Conservation (phyloP, 2,329 filamentous ascomycete genomes). For the Pseudocercospora fuligena region DNA sequence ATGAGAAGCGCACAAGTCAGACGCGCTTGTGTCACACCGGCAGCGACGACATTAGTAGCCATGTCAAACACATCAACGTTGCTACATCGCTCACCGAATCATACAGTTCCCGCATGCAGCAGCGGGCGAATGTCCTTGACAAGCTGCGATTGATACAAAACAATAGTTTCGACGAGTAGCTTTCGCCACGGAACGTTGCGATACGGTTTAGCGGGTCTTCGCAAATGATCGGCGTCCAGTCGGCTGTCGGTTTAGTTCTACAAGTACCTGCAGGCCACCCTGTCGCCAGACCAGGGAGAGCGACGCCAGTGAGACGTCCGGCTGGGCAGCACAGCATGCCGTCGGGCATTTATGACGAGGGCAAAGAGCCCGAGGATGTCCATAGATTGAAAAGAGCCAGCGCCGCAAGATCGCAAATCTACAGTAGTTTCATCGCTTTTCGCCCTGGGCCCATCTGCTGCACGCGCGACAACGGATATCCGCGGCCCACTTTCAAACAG, state of each 20-base stretch:
- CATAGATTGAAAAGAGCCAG: conserved; percentile 1
- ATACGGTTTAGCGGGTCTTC: conserved; percentile 18
- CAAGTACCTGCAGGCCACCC: conserved; percentile 3
- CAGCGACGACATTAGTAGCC: conserved; percentile 11
- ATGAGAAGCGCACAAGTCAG: conserved; percentile 8
- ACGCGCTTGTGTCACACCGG: conserved; percentile 6
- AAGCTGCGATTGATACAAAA: conserved; percentile 14
- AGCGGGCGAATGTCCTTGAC: background rate
- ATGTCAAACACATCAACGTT: conserved; percentile 1
- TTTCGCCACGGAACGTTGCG: conserved; percentile 5
- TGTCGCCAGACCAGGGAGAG: background rate
- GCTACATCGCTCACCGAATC: background rate
- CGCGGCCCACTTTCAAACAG: conserved; percentile 3
- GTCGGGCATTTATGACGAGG: conserved; percentile 13
- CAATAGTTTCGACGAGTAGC: conserved; percentile 17
- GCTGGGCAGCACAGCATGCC: conserved; percentile 19
- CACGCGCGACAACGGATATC: conserved; percentile 11
- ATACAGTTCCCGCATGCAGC: background rate
- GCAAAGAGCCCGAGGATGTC: conserved; percentile 21
- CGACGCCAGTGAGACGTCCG: background rate
- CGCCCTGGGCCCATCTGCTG: background rate
- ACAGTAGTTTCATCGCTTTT: conserved; percentile 7
- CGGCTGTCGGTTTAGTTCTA: conserved; percentile 6
- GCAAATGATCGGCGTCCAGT: conserved; percentile 18
- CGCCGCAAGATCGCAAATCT: background rate